Percentiles rank a stretch among this genome's conserved stretches.
Evolutionary conservation across 2,329 filamentous ascomycete genomes (phyloP).

Genomic region (Shiraia bambusicola): DNA sequence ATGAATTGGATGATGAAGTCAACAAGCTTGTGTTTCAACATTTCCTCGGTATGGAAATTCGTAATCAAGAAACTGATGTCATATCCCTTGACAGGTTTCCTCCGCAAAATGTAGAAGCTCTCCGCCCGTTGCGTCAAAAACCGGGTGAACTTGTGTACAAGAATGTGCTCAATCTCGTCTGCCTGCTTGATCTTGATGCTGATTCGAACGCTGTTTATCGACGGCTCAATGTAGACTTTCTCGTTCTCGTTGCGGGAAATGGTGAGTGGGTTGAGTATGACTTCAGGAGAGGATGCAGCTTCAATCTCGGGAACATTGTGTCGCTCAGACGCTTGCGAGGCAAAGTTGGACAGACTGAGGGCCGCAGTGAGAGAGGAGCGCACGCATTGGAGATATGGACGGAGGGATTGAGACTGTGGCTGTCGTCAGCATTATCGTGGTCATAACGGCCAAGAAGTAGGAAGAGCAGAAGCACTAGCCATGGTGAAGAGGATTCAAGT

Average conservation of each 20-base stretch:
- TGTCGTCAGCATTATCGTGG: conserved; percentile 25
- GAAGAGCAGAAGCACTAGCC: conserved; percentile 19
- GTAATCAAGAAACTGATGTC: conserved; percentile 99
- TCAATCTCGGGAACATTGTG: conserved; percentile 99
- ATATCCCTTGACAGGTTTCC: conserved; percentile 97
- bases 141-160: conserved; percentile 97
- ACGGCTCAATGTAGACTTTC: conserved; percentile 92
- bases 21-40: conserved; percentile 98
- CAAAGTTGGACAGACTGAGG: conserved; percentile 93
- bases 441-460: not conserved
- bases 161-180: conserved; percentile 96
- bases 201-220: conserved; percentile 93
- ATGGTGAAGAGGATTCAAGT: conserved; percentile 25
- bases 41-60: conserved; percentile 97
- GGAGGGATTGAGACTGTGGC: conserved; percentile 87
- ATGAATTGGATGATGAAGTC: conserved; percentile 99
- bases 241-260: conserved; percentile 97
- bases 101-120: conserved; percentile 91
- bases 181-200: conserved; percentile 99
- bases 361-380: conserved; percentile 92
- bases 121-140: conserved; percentile 96
- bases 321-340: conserved; percentile 91
- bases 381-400: conserved; percentile 94
- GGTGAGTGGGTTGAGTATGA: conserved; percentile 85
- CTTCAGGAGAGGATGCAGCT: conserved; percentile 87